Evolutionary conservation across 257 asterid genomes (phyloP).

Genomic region (Solanum infundibuliforme): DNA sequence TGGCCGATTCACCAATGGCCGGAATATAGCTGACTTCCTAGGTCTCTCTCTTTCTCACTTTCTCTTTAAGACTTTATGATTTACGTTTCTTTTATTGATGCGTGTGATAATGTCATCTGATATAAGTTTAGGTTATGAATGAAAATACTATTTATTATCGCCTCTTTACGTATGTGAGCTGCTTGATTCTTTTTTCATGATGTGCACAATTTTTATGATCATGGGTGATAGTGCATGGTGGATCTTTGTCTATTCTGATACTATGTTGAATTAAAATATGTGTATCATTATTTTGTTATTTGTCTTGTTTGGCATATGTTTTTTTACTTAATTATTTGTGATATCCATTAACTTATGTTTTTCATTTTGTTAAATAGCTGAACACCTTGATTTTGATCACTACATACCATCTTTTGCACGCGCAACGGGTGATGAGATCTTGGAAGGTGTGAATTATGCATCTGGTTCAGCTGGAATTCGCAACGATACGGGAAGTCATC

Average conservation of each 20-base stretch:
- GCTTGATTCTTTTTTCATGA: not conserved
- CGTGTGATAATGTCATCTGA: not conserved
- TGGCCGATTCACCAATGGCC: constrained; percentile 35
- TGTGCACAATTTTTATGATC: not conserved
- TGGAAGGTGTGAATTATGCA: constrained; percentile 52
- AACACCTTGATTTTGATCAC: constrained; percentile 21
- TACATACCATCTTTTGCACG: constrained; percentile 32
- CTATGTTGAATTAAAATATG: not conserved
- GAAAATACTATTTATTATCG: not conserved
- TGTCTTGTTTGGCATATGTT: not conserved
- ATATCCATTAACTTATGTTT: not conserved
- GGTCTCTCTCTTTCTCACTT: constrained; percentile 8
- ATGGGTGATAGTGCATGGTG: not conserved
- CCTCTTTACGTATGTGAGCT: not conserved
- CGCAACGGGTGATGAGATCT: constrained; percentile 10
- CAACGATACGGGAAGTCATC: constrained; percentile 13
- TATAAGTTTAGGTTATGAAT: not conserved
- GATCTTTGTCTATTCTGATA: not conserved
- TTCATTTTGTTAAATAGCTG: not conserved
- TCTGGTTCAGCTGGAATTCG: constrained; percentile 61
- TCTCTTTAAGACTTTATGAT: fast-evolving
- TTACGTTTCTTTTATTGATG: not conserved
- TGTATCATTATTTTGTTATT: not conserved
- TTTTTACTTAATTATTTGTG: not conserved
- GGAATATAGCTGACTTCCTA: constrained; percentile 18